Evolutionary conservation across 345 rosid genomes (phyloP).

Genomic region (Rhodomyrtus tomentosa): DNA sequence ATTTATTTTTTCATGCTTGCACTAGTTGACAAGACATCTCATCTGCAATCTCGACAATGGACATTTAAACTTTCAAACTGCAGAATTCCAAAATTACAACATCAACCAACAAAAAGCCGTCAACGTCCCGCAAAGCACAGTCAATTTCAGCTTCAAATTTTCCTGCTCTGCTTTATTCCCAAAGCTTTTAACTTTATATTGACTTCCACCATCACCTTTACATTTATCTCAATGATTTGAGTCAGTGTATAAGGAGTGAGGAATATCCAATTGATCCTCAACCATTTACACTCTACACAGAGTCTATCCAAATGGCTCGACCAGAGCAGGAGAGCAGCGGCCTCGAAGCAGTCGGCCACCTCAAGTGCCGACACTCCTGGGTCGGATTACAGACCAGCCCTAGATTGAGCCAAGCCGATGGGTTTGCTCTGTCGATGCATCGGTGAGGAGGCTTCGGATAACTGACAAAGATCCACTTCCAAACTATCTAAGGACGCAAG

Average conservation of each 20-base stretch:
- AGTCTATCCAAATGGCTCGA: conserved; percentile 50
- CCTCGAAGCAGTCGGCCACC: conserved; percentile 50
- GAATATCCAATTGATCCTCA: background rate
- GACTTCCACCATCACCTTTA: background rate
- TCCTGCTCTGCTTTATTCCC: background rate
- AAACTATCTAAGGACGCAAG: conserved; percentile 27
- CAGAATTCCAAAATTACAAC: background rate
- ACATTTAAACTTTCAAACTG: too few species aligned
- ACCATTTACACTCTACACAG: background rate
- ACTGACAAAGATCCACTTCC: conserved; percentile 21
- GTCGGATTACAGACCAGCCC: conserved; percentile 42
- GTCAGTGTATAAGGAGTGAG: background rate
- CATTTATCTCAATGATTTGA: background rate
- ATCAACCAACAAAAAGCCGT: background rate
- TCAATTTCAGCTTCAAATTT: background rate
- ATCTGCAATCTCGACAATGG: too few species aligned
- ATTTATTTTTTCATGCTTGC: too few species aligned
- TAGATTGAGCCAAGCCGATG: conserved; percentile 53
- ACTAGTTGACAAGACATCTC: too few species aligned
- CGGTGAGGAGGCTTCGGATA: conserved; percentile 36
- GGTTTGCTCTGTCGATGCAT: conserved; percentile 43
- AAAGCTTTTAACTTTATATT: background rate
- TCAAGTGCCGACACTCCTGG: conserved; percentile 17
- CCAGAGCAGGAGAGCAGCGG: conserved; percentile 47
- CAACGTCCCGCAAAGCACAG: too few species aligned